Evolutionary conservation across 768 basidiomycete genomes (phyloP).

Genomic region (Trametes cingulata): DNA sequence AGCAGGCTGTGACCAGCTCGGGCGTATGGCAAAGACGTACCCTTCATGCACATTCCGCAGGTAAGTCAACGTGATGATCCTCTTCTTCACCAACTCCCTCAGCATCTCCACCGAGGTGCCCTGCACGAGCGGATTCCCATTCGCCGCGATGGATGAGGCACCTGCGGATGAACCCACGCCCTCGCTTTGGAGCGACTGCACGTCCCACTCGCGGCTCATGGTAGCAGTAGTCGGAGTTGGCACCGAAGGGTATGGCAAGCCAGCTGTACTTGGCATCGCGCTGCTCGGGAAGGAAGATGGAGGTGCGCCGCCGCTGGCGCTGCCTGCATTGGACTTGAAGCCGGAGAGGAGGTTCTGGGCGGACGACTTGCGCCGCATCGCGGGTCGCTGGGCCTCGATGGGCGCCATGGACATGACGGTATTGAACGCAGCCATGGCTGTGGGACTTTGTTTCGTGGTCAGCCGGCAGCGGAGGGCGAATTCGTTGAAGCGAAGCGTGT

Average conservation of each 20-base stretch:
- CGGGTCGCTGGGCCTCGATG: slow-evolving; percentile 39
- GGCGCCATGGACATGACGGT: slow-evolving; percentile 29
- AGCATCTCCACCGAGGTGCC: slow-evolving; percentile 79
- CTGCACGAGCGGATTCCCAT: slow-evolving; percentile 36
- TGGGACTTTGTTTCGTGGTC: slow-evolving; percentile 11
- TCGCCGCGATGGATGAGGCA: slow-evolving; percentile 9
- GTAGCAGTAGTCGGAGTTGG: slow-evolving; percentile 33
- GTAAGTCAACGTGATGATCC: slow-evolving; percentile 84
- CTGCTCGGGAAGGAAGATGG: slow-evolving; percentile 24
- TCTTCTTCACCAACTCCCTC: slow-evolving; percentile 77
- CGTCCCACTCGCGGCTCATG: slow-evolving; percentile 65
- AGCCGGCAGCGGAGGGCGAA: slow-evolving; percentile 15
- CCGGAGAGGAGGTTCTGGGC: slow-evolving; percentile 81
- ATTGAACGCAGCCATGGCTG: slow-evolving; percentile 31
- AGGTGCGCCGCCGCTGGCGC: slow-evolving; percentile 6
- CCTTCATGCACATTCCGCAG: slow-evolving; percentile 85
- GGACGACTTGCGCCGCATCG: slow-evolving; percentile 83
- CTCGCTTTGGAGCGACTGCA: slow-evolving; percentile 63
- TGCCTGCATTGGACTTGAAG: slow-evolving; percentile 50
- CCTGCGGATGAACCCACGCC: slow-evolving; percentile 26
- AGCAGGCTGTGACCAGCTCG: not conserved
- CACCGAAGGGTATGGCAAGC: slow-evolving; percentile 19
- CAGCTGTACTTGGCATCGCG: slow-evolving; percentile 20
- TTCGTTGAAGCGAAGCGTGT: slow-evolving; percentile 2
- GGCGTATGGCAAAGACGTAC: slow-evolving; percentile 42